Base-by-base conservation (phyloP, 2,329 filamentous ascomycete genomes). In the Xylariaceae sp. region DNA sequence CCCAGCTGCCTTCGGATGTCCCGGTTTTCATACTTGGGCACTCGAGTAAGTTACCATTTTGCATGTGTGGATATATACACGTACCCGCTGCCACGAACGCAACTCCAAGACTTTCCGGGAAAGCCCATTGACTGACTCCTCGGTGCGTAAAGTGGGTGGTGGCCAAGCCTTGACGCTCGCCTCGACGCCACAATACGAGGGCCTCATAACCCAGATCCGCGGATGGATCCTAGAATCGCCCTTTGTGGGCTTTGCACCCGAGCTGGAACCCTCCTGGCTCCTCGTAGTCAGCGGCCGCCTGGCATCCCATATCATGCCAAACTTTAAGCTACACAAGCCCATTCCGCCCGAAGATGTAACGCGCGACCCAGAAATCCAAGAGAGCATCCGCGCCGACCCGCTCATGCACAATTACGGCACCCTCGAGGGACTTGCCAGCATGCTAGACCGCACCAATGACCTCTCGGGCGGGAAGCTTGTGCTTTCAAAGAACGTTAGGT, bases 1-100 rank as follows among this genome's bases (percentile, higher is more conserved):
- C 58, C 73, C 85, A 45, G 62, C 69, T 22, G 56, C 70, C 21
- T 64, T 57, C 71, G 36, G 63, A 68, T 3, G 72, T 76, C 34
- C 89, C 90, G 0, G 67, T 95, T 15, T 96, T 96, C 72, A 78
- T 96, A 18, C 84, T 94, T 76, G 92, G 92, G 49, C 90, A 96
- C 71, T 91, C 86, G 19, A 96, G 56, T 58, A 55, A 51, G 56
- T 53, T 18, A 16, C 32, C 12, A 29, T 16, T 12, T 32, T 29
- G 30, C 32, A 15, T 26, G 18, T 16, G n/a, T 29, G 12, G 22
- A 18, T 16, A 34, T 26, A 1, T 29, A 16, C 10, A 16, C 13
- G 12, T 26, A 29, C 41, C 10, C 13, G 22, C 15, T 13, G 29
- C 21, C 21, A n/a, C 22, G 12, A 43, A n/a, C 37, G 10, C 18